phyloP scores from a whole-genome alignment of 2,329 filamentous ascomycete species.

The Westerdykella ornata region DNA sequence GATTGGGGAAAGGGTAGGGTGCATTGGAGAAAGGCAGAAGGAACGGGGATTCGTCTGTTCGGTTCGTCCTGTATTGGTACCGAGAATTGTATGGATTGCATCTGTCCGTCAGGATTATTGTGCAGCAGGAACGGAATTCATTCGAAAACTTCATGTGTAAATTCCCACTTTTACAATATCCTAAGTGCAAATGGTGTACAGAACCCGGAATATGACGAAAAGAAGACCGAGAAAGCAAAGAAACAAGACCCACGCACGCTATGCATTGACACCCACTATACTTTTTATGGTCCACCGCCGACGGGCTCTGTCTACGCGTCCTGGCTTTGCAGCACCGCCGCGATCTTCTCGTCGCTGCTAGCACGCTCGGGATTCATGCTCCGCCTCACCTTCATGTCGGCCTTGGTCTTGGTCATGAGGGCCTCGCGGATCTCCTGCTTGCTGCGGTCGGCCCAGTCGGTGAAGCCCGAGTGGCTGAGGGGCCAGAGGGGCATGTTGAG shows the following conservation, averaged over 20 bases:
- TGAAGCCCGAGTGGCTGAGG: conserved; percentile 36
- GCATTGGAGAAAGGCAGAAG: too few relatives aligned
- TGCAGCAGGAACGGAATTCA: too few relatives aligned
- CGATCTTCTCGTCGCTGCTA: conserved; percentile 1
- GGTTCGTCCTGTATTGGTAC: too few relatives aligned
- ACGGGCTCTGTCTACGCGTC: background rate
- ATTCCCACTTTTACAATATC: background rate
- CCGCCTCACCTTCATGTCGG: conserved; percentile 30
- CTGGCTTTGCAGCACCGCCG: background rate
- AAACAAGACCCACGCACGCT: background rate
- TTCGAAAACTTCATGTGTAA: too few relatives aligned
- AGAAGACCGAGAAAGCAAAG: background rate
- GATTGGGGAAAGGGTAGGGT: too few relatives aligned
- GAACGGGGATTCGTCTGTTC: too few relatives aligned
- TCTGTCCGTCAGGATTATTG: too few relatives aligned
- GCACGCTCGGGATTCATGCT: conserved; percentile 6
- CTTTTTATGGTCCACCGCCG: background rate
- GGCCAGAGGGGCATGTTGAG: conserved; percentile 53
- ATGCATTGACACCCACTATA: background rate
- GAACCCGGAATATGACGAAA: background rate
- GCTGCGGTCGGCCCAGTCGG: conserved; percentile 31
- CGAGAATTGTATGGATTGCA: too few relatives aligned
- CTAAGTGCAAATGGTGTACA: background rate
- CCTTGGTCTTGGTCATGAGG: conserved; percentile 35
- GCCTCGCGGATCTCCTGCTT: conserved; percentile 38